Base-by-base conservation (phyloP, 176 grass and related monocot species). In the Oryza glumipatula region DNA sequence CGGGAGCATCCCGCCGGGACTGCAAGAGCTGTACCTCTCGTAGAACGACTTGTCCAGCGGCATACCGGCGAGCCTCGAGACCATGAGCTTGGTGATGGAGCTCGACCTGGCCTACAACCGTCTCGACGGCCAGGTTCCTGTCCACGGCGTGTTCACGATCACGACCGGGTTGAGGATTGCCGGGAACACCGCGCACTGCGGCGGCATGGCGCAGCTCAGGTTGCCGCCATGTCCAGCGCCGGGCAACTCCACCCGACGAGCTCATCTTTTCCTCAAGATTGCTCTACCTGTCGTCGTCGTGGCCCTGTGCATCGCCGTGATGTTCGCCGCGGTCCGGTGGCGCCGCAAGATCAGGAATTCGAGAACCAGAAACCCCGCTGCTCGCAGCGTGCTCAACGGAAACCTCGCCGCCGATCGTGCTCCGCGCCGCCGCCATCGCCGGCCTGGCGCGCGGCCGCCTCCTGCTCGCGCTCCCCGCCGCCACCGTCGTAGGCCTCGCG, bases 101-200 rank as follows among this genome's bases (percentile, higher is more conserved):
- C 67, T 92, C 3, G 85, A 92, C 38, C 24, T 92, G 23, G 87
- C 91, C 0, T 64, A 68, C 72, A 92, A 92, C 49, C 56, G 61
- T 3, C 80, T 92, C 11, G 46, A 30, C 0, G 90, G 87, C 26
- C 54, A 32, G 2, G 45, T 92, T 0, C 90, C 90, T 0, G 11
- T 65, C 32, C 68, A 3, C 0, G 87, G 76, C 64, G 12, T 87
- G 23, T 92, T 90, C 19, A 9, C 44, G 11, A 93, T 88, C 60
- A 14, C 4, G 7, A 88, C 68, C 1, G 73, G 65, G 15, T 82
- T 93, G 17, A 68, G 35, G 36, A 68, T 93, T 5, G 3, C 16
- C 6, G 82, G 91, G 3, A 93, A 93, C 68, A 3, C 3, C 8
- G 32, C 10, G 2, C 38, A 89, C 21, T 89, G 87, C 4, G 84